Conservation (phyloP, 192 early-diverging fungal genomes). For the Backusella circina region DNA sequence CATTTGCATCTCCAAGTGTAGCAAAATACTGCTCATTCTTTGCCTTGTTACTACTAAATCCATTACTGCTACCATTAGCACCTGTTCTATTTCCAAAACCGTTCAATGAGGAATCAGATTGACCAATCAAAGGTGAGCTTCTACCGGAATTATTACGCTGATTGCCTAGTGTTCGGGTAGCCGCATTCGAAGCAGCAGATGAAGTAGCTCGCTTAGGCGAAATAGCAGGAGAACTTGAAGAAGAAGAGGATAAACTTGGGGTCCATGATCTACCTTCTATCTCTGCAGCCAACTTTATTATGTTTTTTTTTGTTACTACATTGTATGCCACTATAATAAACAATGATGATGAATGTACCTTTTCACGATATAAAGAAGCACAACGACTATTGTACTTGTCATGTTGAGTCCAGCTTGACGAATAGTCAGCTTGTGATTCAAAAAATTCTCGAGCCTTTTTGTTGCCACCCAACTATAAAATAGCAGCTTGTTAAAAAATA, state of each 20-base stretch:
- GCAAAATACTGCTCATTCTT: slow-evolving; percentile 81
- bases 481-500: not conserved
- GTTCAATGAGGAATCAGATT: not conserved
- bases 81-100: not conserved
- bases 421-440: slow-evolving; percentile 73
- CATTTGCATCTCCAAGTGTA: slow-evolving; percentile 55
- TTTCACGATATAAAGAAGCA: slow-evolving; percentile 84
- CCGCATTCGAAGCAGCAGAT: not conserved
- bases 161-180: slow-evolving; percentile 20
- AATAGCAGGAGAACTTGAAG: slow-evolving; percentile 21
- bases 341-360: slow-evolving; percentile 45
- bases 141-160: not conserved
- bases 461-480: slow-evolving; percentile 82
- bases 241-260: slow-evolving; percentile 21
- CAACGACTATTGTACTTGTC: slow-evolving; percentile 89
- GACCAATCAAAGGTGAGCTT: not conserved
- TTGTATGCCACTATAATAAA: not conserved
- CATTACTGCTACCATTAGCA: not conserved
- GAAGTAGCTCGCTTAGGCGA: not conserved
- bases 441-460: slow-evolving; percentile 83
- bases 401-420: slow-evolving; percentile 64
- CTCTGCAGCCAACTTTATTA: slow-evolving; percentile 48
- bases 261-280: slow-evolving; percentile 58
- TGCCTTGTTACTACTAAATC: slow-evolving; percentile 43
- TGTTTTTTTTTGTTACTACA: not conserved